phyloP scores from a whole-genome alignment of 2,329 filamentous ascomycete species.

The Diaporthe capsici region DNA sequence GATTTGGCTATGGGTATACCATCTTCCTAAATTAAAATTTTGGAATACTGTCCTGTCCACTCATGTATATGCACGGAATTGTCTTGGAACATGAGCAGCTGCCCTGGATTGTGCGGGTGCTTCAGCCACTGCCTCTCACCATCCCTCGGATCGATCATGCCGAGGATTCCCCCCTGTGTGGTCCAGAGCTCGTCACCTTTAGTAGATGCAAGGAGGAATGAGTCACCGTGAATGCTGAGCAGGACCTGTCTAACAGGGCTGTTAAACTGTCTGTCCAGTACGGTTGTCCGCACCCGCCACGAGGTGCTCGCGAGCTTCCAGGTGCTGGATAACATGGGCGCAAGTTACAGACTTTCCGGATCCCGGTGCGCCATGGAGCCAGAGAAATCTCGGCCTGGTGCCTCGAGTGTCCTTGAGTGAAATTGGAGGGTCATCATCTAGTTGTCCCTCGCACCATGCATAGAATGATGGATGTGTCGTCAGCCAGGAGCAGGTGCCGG shows the following conservation, averaged over 20 bases:
- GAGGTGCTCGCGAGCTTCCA: neutral
- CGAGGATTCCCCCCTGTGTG: neutral
- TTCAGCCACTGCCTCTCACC: neutral
- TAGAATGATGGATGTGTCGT: neutral
- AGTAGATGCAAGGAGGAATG: neutral
- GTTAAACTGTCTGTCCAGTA: neutral
- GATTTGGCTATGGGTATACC: neutral
- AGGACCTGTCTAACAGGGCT: neutral
- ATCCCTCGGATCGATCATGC: neutral
- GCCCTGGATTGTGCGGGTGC: neutral
- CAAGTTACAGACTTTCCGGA: neutral
- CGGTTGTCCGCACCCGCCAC: neutral
- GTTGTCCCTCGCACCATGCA: neutral
- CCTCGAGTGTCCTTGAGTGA: neutral
- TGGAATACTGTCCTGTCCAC: neutral
- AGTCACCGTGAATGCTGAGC: neutral
- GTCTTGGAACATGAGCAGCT: neutral
- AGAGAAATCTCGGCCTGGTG: neutral
- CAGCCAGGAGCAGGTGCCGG: neutral
- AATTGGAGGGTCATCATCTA: neutral
- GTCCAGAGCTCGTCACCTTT: neutral
- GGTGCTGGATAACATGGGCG: neutral
- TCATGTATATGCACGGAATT: neutral
- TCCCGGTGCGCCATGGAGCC: neutral
- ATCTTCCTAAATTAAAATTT: neutral